Conservation (phyloP, 208 protist genomes). For the Crithidia sp. region DNA sequence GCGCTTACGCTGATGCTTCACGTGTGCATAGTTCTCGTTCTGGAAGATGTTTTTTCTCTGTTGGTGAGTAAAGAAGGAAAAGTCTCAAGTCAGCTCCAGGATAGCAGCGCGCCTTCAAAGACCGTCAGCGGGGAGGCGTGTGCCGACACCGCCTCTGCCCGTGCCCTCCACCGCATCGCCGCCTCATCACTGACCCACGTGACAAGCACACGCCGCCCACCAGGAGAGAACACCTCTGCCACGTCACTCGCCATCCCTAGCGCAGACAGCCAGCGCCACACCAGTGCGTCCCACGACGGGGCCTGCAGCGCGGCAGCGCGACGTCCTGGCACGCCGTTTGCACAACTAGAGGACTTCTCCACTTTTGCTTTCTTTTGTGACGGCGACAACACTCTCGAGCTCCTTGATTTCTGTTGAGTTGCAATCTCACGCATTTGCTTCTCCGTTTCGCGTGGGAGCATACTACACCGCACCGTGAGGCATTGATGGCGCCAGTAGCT, state of each 20-base stretch:
- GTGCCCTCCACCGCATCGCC: neutral
- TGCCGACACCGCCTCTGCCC: neutral
- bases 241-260: slow-evolving; percentile 20
- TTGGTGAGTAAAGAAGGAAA: neutral
- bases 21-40: too few species aligned
- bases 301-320: neutral
- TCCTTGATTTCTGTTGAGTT: too few species aligned
- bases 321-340: too few species aligned
- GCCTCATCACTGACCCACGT: slow-evolving; percentile 6
- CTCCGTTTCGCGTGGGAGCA: too few species aligned
- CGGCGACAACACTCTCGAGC: too few species aligned
- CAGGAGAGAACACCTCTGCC: slow-evolving; percentile 22
- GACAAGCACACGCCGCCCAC: slow-evolving; percentile 17
- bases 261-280: slow-evolving; percentile 29
- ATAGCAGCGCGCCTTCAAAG: slow-evolving; percentile 9
- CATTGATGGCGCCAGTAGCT: too few species aligned
- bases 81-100: slow-evolving; percentile 1
- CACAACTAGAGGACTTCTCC: too few species aligned
- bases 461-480: too few species aligned
- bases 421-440: too few species aligned
- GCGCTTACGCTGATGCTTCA: too few species aligned
- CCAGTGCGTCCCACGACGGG: slow-evolving; percentile 2
- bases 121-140: neutral
- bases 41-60: too few species aligned
- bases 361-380: too few species aligned